phyloP scores from a whole-genome alignment of 179 eudicot species.

The Vitellaria paradoxa region DNA sequence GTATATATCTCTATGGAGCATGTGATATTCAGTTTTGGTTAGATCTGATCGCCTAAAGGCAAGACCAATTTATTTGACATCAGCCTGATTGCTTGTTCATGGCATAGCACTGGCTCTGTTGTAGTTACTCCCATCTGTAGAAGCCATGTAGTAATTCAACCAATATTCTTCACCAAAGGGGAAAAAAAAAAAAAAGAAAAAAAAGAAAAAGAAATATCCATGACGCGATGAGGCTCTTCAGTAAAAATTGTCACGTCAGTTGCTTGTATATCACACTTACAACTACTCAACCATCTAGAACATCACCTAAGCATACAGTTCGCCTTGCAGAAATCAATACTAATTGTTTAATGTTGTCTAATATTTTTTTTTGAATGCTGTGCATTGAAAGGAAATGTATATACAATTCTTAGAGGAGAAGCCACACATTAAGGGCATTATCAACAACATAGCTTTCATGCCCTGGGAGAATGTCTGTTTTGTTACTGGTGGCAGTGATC shows the following conservation, averaged over 20 bases:
- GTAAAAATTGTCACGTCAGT: background rate
- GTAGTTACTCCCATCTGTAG: background rate
- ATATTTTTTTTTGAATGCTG: background rate
- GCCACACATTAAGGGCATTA: conserved; percentile 86
- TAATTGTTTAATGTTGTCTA: background rate
- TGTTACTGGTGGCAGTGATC: conserved; percentile 93
- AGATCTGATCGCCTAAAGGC: background rate
- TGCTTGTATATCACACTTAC: background rate
- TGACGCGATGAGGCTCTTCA: too few species aligned
- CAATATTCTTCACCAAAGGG: too few species aligned
- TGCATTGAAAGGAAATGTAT: conserved; percentile 54
- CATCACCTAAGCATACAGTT: background rate
- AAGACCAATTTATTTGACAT: background rate
- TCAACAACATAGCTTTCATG: conserved; percentile 80
- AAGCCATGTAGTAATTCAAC: background rate
- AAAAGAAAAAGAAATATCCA: background rate
- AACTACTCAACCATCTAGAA: too few species aligned
- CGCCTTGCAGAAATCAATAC: background rate
- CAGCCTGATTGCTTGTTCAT: background rate
- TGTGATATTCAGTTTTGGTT: background rate
- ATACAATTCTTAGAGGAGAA: conserved; percentile 71
- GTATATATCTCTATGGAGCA: background rate
- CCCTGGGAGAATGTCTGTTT: conserved; percentile 85
- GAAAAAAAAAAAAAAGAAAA: background rate
- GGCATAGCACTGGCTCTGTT: too few species aligned